Evolutionary conservation across 371 early-diverging fungal species (phyloP), one percentile per base, ranked within the genome.

Genomic region (Lichtheimia ornata): DNA sequence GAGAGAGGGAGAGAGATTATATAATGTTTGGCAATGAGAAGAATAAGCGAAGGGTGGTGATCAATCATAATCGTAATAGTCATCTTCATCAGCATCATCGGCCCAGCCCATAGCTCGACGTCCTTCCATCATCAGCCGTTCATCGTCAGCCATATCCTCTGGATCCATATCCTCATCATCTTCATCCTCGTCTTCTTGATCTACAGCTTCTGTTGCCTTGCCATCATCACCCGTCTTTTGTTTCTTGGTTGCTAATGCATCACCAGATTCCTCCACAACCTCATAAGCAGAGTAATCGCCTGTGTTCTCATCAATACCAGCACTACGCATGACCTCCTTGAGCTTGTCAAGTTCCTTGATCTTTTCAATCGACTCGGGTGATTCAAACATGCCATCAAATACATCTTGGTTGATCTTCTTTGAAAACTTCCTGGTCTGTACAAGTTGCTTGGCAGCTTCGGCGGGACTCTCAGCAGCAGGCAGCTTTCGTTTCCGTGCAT

Each of bases 361-460:
- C 62, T 77, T 61, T 50, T 65, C 67, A 66, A 86, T 58, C 7
- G 79, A 49, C 58, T 83, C 74, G 43, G 76, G 72, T 49, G 84
- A 75, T 50, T 86, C 88, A 63, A 93, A 88, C 64, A 94, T 85
- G 40, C 84, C 83, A 22, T 91, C 87, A 59, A 96, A 73, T 0
- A 91, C 88, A 1, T 83, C 88, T 69, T 94, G 93, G 67, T 96
- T 95, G 68, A 97, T 94, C 69, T 96, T 96, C 61, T 91, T 93
- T 1, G 96, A 96, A 51, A 94, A 70, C 51, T 88, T 81, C 50
- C 87, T 88, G 40, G 77, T 76, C 2, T 73, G 67, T 25, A 93
- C 64, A 28, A 90, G 69, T 41, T 86, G 87, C 64, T 91, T 92
- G 20, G 94, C 88, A 1, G 93, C 90, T 68, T 93, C 92, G 5